phyloP scores from a whole-genome alignment of 2,329 filamentous ascomycete genomes.

The Pseudogymnoascus sp. region DNA sequence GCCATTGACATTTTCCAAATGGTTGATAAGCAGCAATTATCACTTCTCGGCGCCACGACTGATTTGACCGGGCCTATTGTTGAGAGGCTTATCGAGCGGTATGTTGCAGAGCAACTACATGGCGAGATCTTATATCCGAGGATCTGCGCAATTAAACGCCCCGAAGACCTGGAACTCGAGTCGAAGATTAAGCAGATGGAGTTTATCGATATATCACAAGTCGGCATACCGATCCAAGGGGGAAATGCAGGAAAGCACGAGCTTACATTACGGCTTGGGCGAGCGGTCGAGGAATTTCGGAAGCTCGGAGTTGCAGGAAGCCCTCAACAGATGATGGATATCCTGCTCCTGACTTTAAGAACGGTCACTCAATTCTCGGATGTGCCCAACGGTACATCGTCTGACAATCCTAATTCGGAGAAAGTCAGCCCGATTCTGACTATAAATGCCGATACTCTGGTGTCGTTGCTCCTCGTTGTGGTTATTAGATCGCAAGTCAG shows the following conservation, averaged over 20 bases:
- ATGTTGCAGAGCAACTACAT: slow-evolving; percentile 88
- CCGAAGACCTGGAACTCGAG: slow-evolving; percentile 82
- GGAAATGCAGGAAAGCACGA: slow-evolving; percentile 72
- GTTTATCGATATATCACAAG: slow-evolving; percentile 85
- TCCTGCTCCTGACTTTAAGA: slow-evolving; percentile 50
- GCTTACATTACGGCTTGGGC: slow-evolving; percentile 64
- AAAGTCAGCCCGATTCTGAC: slow-evolving; percentile 44
- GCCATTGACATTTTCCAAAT: slow-evolving; percentile 94
- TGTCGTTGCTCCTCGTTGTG: slow-evolving; percentile 83
- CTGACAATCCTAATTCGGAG: slow-evolving; percentile 27
- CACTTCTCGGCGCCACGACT: slow-evolving; percentile 82
- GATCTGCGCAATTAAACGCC: slow-evolving; percentile 65
- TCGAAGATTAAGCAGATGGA: slow-evolving; percentile 88
- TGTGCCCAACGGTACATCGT: slow-evolving; percentile 28
- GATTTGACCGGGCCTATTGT: slow-evolving; percentile 87
- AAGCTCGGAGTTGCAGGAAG: slow-evolving; percentile 64
- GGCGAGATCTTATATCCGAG: slow-evolving; percentile 74
- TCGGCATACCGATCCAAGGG: slow-evolving; percentile 79
- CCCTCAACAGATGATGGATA: slow-evolving; percentile 31
- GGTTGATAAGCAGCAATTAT: slow-evolving; percentile 92
- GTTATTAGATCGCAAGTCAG: slow-evolving; percentile 85
- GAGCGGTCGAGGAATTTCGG: slow-evolving; percentile 80
- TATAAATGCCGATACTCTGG: slow-evolving; percentile 76
- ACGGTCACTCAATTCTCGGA: slow-evolving; percentile 63
- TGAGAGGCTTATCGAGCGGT: slow-evolving; percentile 88